Evolutionary conservation across 2,329 filamentous ascomycete genomes (phyloP), one percentile per base, ranked within the genome.

Genomic region (Diatrype stigma): DNA sequence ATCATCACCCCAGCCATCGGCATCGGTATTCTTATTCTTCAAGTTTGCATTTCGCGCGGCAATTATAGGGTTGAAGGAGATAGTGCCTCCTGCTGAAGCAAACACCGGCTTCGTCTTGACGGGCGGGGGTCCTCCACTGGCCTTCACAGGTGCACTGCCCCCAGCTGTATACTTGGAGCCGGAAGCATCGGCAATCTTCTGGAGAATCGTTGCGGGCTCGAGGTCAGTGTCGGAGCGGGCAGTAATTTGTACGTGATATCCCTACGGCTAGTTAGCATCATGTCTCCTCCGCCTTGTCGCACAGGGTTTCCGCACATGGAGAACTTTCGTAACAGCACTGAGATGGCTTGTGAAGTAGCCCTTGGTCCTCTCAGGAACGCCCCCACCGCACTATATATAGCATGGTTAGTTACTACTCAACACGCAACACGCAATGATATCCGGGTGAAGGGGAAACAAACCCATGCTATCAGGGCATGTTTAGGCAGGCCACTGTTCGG

Each of bases 281-380:
- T 30, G 5, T 30, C 26, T 30, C 26, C 26, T 30, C 10, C 26
- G 10, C 5, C 10, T 10, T 30, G 26, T 30, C 26, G 26, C 32
- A 46, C 37, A 23, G 16, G 23, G 19, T 49, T 48, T 26, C 54
- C 58, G 17, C 46, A 66, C 63, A 74, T 96, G 92, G 40, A 99
- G 82, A 60, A 96, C 80, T 73, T 96, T 96, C 55, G 91, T 86
- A 35, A 97, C 91, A 45, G 90, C 87, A 54, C 88, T 86, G 45
- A 94, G 77, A 72, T 99, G 93, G 73, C 91, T 96, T 59, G 90
- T 96, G 69, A 99, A 99, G 73, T 97, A 97, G 58, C 94, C 94
- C 74, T 97, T 99, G 55, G 93, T 97, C 63, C 93, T 81, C 73
- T 99, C 94, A n/a, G 94, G 94, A 16, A 99, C 94, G 61, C 94